Evolutionary conservation across 345 rosid species (phyloP).

Genomic region (Ceriops decandra): DNA sequence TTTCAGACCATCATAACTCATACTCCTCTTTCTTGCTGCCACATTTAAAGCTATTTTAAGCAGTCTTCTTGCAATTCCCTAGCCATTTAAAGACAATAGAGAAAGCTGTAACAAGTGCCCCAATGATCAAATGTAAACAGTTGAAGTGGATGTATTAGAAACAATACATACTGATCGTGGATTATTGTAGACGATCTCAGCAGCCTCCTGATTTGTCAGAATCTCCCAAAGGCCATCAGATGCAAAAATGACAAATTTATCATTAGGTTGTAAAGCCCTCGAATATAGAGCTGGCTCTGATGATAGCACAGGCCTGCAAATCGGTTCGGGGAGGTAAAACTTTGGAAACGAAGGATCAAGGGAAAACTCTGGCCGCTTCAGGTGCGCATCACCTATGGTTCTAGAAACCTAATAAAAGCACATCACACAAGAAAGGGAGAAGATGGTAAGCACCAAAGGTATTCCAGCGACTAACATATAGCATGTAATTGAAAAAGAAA

Average conservation of each 20-base stretch:
- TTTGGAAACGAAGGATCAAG: slow-evolving; percentile 77
- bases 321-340: slow-evolving; percentile 70
- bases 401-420: slow-evolving; percentile 61
- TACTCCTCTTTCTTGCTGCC: slow-evolving; percentile 69
- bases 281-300: slow-evolving; percentile 67
- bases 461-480: too few species aligned
- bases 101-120: neutral
- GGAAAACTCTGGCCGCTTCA: slow-evolving; percentile 86
- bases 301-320: slow-evolving; percentile 72
- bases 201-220: slow-evolving; percentile 79
- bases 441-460: neutral
- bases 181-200: slow-evolving; percentile 56
- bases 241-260: slow-evolving; percentile 83
- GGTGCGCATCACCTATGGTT: slow-evolving; percentile 95
- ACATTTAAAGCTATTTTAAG: slow-evolving; percentile 60
- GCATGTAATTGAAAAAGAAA: too few species aligned
- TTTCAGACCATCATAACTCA: slow-evolving; percentile 67
- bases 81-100: neutral
- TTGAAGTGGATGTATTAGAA: neutral
- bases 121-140: neutral
- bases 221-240: slow-evolving; percentile 98
- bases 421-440: slow-evolving; percentile 3
- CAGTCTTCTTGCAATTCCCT: slow-evolving; percentile 86
- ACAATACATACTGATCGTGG: slow-evolving; percentile 62
- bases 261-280: slow-evolving; percentile 61